A percentile compares a stretch with the other conserved stretches of the same genome.
These are phyloP conservation scores for Umbilicaria muhlenbergii DNA, from an alignment of 495 filamentous ascomycete genomes.

Conservation along the genomic window DNA sequence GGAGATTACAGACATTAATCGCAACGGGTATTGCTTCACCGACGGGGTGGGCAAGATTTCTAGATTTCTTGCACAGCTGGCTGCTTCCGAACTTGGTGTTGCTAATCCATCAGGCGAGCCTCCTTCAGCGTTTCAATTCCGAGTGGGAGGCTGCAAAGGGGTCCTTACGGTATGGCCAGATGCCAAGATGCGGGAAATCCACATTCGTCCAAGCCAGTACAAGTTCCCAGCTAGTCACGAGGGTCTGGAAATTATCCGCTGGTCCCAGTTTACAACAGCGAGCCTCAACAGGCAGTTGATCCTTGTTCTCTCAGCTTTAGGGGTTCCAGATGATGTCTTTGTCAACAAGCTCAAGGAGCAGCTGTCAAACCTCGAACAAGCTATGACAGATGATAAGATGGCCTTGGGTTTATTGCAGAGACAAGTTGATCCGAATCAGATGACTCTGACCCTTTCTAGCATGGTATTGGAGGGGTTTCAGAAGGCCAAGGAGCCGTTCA, in stretches of 20 bases:
- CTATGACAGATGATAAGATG: conserved; percentile 44
- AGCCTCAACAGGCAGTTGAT: conserved; percentile 85
- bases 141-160: conserved; percentile 83
- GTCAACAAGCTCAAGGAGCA: conserved; percentile 45
- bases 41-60: conserved; percentile 95
- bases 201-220: conserved; percentile 66
- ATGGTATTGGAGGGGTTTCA: conserved; percentile 77
- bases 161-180: conserved; percentile 60
- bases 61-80: conserved; percentile 50
- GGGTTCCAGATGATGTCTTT: conserved; percentile 55
- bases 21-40: conserved; percentile 56
- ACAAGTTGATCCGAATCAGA: conserved; percentile 76
- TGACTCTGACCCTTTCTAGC: conserved; percentile 51
- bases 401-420: conserved; percentile 52
- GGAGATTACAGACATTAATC: conserved; percentile 45
- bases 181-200: conserved; percentile 41
- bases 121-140: conserved; percentile 82
- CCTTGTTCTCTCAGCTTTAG: conserved; percentile 60
- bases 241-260: conserved; percentile 70
- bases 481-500: conserved; percentile 59
- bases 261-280: conserved; percentile 56
- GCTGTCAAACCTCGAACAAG: conserved; percentile 44
- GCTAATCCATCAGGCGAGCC: conserved; percentile 24
- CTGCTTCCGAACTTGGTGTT: conserved; percentile 46
- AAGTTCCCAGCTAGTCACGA: conserved; percentile 67